phyloP scores from a whole-genome alignment of 805 yeast genomes.

The Nakazawaea populi region DNA sequence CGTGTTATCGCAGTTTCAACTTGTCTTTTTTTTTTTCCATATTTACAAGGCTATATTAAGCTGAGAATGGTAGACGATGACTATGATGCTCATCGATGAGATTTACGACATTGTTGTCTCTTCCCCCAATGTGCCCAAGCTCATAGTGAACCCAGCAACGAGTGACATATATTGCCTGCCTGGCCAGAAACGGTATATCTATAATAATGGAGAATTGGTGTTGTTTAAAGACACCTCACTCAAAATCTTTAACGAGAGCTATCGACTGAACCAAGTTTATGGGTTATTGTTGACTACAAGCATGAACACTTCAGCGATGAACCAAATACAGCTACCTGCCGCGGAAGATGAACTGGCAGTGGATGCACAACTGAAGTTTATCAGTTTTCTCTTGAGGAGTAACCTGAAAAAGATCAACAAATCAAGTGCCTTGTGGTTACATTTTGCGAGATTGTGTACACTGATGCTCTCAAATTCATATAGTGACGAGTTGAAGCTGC shows the following conservation, averaged over 20 bases:
- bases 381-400: neutral
- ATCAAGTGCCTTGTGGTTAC: constrained; percentile 6
- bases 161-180: neutral
- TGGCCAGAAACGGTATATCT: neutral
- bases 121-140: neutral
- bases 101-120: neutral
- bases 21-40: too few species aligned
- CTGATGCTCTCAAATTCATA: neutral
- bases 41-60: too few species aligned
- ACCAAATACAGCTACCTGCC: constrained; percentile 1
- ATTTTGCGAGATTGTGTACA: neutral
- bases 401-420: constrained; percentile 5
- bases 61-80: too few species aligned
- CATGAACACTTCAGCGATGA: constrained; percentile 27
- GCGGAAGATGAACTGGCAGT: neutral
- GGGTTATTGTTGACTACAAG: constrained; percentile 30
- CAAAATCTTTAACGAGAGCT: constrained; percentile 23
- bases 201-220: constrained; percentile 21
- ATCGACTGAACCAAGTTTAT: neutral
- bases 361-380: neutral
- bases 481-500: neutral
- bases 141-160: neutral
- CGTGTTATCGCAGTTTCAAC: too few species aligned
- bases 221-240: constrained; percentile 25
- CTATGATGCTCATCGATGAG: neutral